Conservation (phyloP, 202 grass and related monocot genomes). For the Carex arenaria region DNA sequence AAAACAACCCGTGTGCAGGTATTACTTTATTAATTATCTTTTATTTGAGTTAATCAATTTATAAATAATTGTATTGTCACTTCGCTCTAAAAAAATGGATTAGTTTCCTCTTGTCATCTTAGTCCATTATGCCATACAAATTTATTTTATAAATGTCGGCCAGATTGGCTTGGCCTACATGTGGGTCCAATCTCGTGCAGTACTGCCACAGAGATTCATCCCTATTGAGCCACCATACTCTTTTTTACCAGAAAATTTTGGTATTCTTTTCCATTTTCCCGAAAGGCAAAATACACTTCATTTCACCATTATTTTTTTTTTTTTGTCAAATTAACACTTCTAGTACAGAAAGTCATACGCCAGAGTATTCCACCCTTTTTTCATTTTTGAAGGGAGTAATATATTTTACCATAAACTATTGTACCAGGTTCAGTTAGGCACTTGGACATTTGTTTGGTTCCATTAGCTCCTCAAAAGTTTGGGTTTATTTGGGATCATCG, state of each 20-base stretch:
- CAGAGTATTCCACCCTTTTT: background rate
- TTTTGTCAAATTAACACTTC: background rate
- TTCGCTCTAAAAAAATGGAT: background rate
- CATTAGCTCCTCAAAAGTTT: background rate
- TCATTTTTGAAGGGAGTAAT: background rate
- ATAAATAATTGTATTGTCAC: background rate
- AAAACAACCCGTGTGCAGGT: constrained; percentile 80
- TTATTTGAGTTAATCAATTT: background rate
- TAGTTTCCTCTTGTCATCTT: background rate
- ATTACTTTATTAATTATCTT: background rate
- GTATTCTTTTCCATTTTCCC: constrained; percentile 77
- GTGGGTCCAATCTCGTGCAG: constrained; percentile 53
- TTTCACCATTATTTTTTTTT: background rate
- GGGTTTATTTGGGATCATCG: background rate
- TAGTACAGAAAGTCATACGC: background rate
- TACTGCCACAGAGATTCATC: constrained; percentile 44
- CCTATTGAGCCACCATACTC: constrained; percentile 27
- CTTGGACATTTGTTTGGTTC: background rate
- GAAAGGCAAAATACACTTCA: constrained; percentile 36
- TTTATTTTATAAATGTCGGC: constrained; percentile 44
- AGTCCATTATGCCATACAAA: background rate
- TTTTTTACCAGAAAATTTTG: constrained; percentile 44
- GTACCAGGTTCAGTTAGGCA: background rate
- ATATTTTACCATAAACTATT: background rate
- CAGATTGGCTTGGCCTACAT: constrained; percentile 39